phyloP scores from a whole-genome alignment of 139 green algal genomes.

The Marvania coccoides region DNA sequence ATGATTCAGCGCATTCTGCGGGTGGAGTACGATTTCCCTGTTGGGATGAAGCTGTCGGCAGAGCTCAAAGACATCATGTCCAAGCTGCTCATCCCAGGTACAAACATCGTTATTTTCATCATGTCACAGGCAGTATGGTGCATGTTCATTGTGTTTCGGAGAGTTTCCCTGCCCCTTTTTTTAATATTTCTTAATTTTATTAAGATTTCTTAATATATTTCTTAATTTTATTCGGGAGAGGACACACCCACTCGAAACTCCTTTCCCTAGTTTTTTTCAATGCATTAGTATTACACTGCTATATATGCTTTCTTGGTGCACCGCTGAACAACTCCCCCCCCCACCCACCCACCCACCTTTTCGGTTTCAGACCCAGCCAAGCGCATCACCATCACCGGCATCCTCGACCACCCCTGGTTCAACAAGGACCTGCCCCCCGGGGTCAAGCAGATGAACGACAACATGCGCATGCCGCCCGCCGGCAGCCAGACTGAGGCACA shows the following conservation, averaged over 20 bases:
- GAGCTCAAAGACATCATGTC: conserved; percentile 68
- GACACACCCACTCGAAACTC: too few relatives aligned
- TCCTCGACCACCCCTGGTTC: conserved; percentile 80
- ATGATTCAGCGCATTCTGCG: conserved; percentile 73
- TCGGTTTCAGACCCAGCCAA: conserved; percentile 47
- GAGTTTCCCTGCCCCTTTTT: too few relatives aligned
- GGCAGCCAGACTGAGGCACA: conserved; percentile 31
- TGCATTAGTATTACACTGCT: not conserved
- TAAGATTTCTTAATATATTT: too few relatives aligned
- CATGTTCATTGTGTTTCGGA: too few relatives aligned
- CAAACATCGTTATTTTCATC: too few relatives aligned
- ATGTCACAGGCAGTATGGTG: too few relatives aligned
- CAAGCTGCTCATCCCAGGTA: conserved; percentile 49
- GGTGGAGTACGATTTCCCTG: conserved; percentile 70
- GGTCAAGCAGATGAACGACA: conserved; percentile 73
- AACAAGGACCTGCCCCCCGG: conserved; percentile 82
- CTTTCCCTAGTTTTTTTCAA: too few relatives aligned
- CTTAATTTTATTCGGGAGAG: too few relatives aligned
- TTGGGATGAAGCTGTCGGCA: conserved; percentile 42
- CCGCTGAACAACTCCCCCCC: conserved; percentile 3
- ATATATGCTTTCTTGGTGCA: conserved; percentile 22
- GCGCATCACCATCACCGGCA: conserved; percentile 71
- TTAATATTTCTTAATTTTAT: too few relatives aligned
- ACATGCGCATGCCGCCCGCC: conserved; percentile 24
- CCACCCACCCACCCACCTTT: not conserved